Evolutionary conservation across 2,329 filamentous ascomycete genomes (phyloP).

Genomic region (Trichoderma sp.): DNA sequence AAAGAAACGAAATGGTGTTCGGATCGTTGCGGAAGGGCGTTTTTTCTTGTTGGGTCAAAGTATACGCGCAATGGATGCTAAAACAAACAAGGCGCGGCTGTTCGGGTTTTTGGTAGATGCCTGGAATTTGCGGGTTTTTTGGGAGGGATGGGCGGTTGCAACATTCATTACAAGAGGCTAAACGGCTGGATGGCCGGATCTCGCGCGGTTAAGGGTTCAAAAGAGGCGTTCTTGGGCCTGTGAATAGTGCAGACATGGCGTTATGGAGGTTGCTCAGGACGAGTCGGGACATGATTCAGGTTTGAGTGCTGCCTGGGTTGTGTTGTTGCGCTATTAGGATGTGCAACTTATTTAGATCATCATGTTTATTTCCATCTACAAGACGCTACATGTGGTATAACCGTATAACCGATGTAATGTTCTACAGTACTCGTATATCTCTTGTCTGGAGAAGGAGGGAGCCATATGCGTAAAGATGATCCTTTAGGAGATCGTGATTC

Average conservation of each 20-base stretch:
- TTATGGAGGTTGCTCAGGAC: neutral
- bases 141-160: neutral
- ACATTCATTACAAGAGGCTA: neutral
- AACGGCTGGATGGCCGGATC: neutral
- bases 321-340: neutral
- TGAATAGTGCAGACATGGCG: neutral
- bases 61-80: neutral
- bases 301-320: neutral
- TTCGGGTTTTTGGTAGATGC: neutral
- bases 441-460: neutral
- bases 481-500: neutral
- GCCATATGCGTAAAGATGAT: neutral
- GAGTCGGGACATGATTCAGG: neutral
- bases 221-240: neutral
- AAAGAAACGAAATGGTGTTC: neutral
- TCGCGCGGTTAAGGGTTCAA: neutral
- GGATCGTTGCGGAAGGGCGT: neutral
- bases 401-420: neutral
- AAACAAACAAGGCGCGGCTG: neutral
- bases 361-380: neutral
- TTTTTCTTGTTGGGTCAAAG: neutral
- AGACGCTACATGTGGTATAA: neutral
- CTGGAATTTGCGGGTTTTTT: neutral
- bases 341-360: neutral
- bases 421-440: neutral